Evolutionary conservation across 2,329 filamentous ascomycete species (phyloP), one percentile per base, ranked within the genome.

Genomic region (Dactylonectria estremocensis): DNA sequence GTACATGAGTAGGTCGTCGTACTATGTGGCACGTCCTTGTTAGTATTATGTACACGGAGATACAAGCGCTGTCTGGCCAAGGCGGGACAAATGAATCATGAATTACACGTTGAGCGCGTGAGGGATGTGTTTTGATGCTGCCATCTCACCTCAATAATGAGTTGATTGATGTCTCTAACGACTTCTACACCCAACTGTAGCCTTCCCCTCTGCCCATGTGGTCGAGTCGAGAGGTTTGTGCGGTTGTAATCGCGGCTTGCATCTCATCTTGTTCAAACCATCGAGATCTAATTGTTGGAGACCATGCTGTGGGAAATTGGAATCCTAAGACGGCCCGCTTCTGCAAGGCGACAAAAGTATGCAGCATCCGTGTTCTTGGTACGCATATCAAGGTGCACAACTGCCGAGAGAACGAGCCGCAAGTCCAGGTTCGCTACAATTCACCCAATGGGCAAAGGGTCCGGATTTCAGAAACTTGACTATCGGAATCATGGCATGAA

Each of bases 301-400:
- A 33, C 31, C 50, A 40, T 54, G 57, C 45, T 58, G 66, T 55
- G 35, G 45, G 57, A 60, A 69, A 61, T 66, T 66, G 35, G 57
- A 60, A 69, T 67, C 68, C 66, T 43, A 55, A 66, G 35, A 50
- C 45, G 55, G 66, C 62, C 68, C 68, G 68, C 68, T 55, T 59
- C 56, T 66, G 58, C 53, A 61, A 62, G 53, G 35, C 54, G 55
- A 56, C 57, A 66, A 56, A 58, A 61, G 33, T n/a, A 58, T 49
- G n/a, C 37, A 22, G 35, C 53, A 35, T 28, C 24, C 11, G 35
- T 48, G 35, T 24, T 49, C 18, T 43, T 35, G 31, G 18, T 53
- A 28, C 24, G 24, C 24, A 28, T 28, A 35, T 13, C 22, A 37
- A 61, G 49, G 50, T 50, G 22, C n/a, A 20, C 35, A 37, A 49